Evolutionary conservation across 495 filamentous ascomycete genomes (phyloP), one percentile per base, ranked within the genome.

Genomic region (Extremus antarcticus): DNA sequence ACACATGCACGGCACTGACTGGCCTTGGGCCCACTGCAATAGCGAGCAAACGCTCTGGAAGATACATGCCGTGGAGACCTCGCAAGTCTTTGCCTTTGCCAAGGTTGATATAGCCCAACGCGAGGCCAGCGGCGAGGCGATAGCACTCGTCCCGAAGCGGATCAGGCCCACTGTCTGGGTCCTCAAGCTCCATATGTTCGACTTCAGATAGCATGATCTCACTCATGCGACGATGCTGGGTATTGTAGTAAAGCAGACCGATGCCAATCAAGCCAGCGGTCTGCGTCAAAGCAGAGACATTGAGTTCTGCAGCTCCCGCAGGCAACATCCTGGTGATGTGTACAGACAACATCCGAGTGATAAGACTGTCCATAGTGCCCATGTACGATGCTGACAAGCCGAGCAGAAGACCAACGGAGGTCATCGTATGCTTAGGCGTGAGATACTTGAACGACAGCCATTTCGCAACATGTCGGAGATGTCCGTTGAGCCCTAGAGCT

Each of bases 371-470:
- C 94, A 95, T 96, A 21, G 90, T 96, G 8, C 92, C 92, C 46
- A 97, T 71, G 65, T 94, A 92, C 9, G 91, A 95, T 11, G 87
- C 94, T 1, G 94, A 88, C 50, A 98, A 74, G 23, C 92, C 92
- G 9, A 99, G 76, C 43, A 99, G 77, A 19, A 99, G 76, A 10
- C 94, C 92, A 56, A 99, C 94, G 7, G 92, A 96, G 11, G 91
- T 96, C 91, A 97, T 97, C 38, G 90, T 90, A 69, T 98, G 92
- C 65, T 98, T 98, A 1, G 92, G 92, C 0, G 92, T 97, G 25
- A 98, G 71, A 58, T 98, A 98, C 70, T 95, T 97, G 79, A 95
- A 98, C 43, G 90, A 90, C 22, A 96, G 85, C 94, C 94, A 97
- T 70, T 95, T 96, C 10, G 94, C 94, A 17, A 99, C 76, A 9